phyloP scores from a whole-genome alignment of 2,329 filamentous ascomycete genomes.

The Fusarium pseudonygamai region DNA sequence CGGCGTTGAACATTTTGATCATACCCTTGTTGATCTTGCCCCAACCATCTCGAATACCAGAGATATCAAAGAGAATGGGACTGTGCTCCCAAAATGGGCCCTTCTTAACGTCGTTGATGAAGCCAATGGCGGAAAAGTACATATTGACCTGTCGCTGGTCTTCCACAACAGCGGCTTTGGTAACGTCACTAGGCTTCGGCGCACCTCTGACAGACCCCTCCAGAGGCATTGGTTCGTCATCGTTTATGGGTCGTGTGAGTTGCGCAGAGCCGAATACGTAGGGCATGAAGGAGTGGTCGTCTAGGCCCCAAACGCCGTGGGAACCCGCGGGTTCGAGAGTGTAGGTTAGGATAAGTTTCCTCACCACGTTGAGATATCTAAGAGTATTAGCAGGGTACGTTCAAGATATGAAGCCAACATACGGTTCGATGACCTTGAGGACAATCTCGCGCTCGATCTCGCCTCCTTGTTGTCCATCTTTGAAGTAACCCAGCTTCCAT shows the following conservation, averaged over 20 bases:
- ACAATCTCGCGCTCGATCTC: conserved; percentile 82
- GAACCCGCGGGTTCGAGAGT: conserved; percentile 95
- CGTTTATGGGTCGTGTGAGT: conserved; percentile 77
- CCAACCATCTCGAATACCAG: conserved; percentile 92
- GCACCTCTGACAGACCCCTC: conserved; percentile 81
- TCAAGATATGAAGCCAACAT: conserved; percentile 49
- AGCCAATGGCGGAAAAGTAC: conserved; percentile 95
- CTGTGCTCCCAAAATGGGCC: conserved; percentile 98
- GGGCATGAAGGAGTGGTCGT: conserved; percentile 93
- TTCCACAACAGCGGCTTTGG: conserved; percentile 71
- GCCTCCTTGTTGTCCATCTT: conserved; percentile 59
- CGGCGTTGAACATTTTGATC: conserved; percentile 99
- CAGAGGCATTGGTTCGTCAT: conserved; percentile 70
- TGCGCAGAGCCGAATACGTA: conserved; percentile 97
- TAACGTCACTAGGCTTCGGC: conserved; percentile 76
- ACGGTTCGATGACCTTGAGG: conserved; percentile 84
- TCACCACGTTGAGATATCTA: conserved; percentile 82
- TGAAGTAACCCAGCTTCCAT: conserved; percentile 89
- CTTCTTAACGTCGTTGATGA: conserved; percentile 96
- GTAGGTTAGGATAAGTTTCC: conserved; percentile 87
- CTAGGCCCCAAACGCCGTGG: conserved; percentile 98
- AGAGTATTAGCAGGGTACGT: neutral
- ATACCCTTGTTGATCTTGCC: conserved; percentile 99
- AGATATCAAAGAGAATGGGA: conserved; percentile 93
- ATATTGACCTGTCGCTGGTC: conserved; percentile 75